Evolutionary conservation across 148 eudicot species (phyloP).

Genomic region (Persicaria maculosa): DNA sequence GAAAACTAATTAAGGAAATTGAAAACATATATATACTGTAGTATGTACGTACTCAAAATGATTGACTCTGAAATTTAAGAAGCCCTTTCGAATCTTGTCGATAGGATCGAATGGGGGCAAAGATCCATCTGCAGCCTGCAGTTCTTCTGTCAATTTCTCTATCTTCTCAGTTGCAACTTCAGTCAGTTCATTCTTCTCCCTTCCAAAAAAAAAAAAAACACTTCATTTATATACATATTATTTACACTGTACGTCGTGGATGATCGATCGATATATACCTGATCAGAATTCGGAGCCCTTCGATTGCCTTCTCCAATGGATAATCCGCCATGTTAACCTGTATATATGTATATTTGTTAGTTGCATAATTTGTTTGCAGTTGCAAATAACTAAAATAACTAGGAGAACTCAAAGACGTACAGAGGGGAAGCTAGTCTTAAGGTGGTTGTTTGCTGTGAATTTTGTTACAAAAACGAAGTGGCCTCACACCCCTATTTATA

Average conservation of each 20-base stretch:
- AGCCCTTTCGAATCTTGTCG: constrained; percentile 7
- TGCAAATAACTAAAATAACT: too few relatives aligned
- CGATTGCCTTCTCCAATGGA: background rate
- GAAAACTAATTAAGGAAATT: background rate
- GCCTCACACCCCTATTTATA: too few relatives aligned
- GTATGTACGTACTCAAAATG: background rate
- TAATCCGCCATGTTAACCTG: background rate
- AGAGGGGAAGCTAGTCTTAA: too few relatives aligned
- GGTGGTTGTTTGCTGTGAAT: too few relatives aligned
- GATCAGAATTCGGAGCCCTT: background rate
- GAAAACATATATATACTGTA: background rate
- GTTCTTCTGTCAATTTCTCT: background rate
- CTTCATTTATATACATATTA: too few relatives aligned
- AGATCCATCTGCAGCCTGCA: constrained; percentile 5
- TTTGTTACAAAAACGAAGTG: too few relatives aligned
- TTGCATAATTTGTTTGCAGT: too few relatives aligned
- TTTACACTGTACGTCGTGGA: too few relatives aligned
- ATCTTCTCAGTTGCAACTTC: constrained; percentile 13
- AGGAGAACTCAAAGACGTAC: too few relatives aligned
- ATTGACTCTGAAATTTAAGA: constrained; percentile 11
- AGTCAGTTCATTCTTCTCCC: constrained; percentile 4
- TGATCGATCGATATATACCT: background rate
- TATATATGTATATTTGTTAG: too few relatives aligned
- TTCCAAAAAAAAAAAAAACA: background rate
- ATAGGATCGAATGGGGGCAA: background rate